Base-by-base conservation (phyloP, 2,329 filamentous ascomycete genomes). In the Alternaria angustiovoidea region DNA sequence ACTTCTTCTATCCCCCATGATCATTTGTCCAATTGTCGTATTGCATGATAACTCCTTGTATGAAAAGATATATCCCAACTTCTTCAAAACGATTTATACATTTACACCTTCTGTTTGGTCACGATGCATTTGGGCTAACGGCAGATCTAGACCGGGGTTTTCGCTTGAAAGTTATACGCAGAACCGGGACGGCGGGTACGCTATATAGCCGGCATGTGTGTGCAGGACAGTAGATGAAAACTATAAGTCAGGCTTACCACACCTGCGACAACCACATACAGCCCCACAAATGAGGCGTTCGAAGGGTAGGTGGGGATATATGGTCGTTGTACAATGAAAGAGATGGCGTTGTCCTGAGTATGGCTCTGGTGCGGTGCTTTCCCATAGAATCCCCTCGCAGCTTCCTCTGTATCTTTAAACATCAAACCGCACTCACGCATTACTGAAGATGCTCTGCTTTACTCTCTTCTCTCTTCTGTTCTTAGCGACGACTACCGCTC, bases 1-100 rank as follows among this genome's bases (percentile, higher is more conserved):
- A 39, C 63, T 67, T 63, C 36, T 66, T 65, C 43, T 51, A 60
- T 63, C 54, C 55, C 53, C 54, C 59, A 58, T 61, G 59, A 51
- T 51, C 42, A 55, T 54, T 55, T 55, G 43, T 60, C 52, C 52
- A 46, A 58, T 44, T 59, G 49, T 59, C 20, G 30, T 59, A 62
- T 49, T 60, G 38, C 49, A 57, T 57, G 43, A 28, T 51, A 56
- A 51, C 49, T 62, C 60, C 66, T 46, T 64, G 62, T 64, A 68
- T 61, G 64, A 63, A 66, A 58, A 59, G 38, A 65, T 44, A 51
- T 58, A 41, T 66, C 30, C 44, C 63, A 61, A n/a, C 38, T 61
- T 57, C 38, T 55, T 44, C 28, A 34, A 44, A n/a, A 41, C 12
- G 53, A 59, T 32, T 47, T 41, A 16, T 38, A 16, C 11, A 39